Conservation (phyloP, 1,284 basidiomycete species). For the Cutaneotrichosporon curvatum region DNA sequence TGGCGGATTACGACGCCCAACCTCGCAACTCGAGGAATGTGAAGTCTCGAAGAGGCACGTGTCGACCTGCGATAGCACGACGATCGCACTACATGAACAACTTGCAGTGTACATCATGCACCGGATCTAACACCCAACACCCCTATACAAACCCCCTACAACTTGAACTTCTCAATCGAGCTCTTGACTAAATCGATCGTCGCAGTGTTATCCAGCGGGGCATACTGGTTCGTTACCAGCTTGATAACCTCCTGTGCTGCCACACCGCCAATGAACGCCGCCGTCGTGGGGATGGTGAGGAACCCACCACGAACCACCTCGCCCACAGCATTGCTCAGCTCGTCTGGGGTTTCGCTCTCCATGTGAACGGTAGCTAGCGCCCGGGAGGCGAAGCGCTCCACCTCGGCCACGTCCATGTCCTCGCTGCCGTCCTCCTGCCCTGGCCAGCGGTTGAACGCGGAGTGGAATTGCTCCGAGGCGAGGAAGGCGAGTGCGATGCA, state of each 20-base stretch:
- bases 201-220: slow-evolving; percentile 80
- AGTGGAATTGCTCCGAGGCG: slow-evolving; percentile 47
- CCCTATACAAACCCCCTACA: too few relatives aligned
- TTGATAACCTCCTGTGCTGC: slow-evolving; percentile 98
- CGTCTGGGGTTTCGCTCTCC: slow-evolving; percentile 53
- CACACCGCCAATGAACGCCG: slow-evolving; percentile 86
- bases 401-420: slow-evolving; percentile 29
- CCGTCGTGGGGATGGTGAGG: slow-evolving; percentile 82
- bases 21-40: too few relatives aligned
- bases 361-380: slow-evolving; percentile 19
- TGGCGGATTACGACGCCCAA: too few relatives aligned
- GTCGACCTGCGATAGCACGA: too few relatives aligned
- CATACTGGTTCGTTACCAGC: slow-evolving; percentile 91
- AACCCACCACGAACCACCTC: slow-evolving; percentile 81
- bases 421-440: slow-evolving; percentile 44
- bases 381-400: slow-evolving; percentile 25
- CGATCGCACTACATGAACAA: too few relatives aligned
- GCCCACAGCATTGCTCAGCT: slow-evolving; percentile 58
- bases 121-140: too few relatives aligned
- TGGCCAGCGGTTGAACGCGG: slow-evolving; percentile 45
- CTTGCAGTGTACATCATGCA: too few relatives aligned
- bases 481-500: slow-evolving; percentile 46
- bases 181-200: slow-evolving; percentile 70
- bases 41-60: too few relatives aligned
- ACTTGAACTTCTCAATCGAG: slow-evolving; percentile 38